Evolutionary conservation across 192 early-diverging fungal genomes (phyloP).

Genomic region (Coemansia erecta): DNA sequence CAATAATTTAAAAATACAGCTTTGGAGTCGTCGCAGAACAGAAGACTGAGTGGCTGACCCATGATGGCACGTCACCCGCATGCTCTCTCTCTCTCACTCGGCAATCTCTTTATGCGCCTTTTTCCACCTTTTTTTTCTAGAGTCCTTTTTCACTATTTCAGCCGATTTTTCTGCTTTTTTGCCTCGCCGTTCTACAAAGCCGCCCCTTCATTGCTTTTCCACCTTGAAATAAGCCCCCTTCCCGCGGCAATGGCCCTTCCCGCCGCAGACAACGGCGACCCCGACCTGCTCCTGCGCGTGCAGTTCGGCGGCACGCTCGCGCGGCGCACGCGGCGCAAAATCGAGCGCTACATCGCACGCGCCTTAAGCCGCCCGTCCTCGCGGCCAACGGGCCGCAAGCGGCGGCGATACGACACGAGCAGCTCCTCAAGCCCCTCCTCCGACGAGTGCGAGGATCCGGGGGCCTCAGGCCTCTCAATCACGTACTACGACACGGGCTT

Average conservation of each 20-base stretch:
- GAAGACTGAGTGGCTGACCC: too few relatives aligned
- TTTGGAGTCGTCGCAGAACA: too few relatives aligned
- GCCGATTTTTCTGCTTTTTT: neutral
- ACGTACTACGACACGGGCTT: conserved; percentile 29
- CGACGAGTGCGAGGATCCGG: neutral
- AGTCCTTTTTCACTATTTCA: neutral
- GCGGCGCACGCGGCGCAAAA: conserved; percentile 11
- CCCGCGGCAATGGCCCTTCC: too few relatives aligned
- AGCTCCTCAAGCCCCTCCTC: neutral
- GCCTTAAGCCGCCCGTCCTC: neutral
- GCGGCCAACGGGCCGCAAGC: conserved; percentile 18
- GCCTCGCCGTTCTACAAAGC: neutral
- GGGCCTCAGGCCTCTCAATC: neutral
- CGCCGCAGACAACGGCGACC: too few relatives aligned
- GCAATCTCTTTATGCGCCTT: neutral
- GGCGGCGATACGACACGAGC: conserved; percentile 26
- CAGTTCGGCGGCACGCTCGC: conserved; percentile 25
- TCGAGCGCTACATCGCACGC: conserved; percentile 27
- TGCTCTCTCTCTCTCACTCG: too few relatives aligned
- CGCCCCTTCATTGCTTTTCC: neutral
- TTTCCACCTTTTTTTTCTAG: neutral
- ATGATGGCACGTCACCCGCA: too few relatives aligned
- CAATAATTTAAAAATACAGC: too few relatives aligned
- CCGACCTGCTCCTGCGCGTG: conserved; percentile 26
- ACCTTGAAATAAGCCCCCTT: conserved; percentile 7